Conservation (phyloP, 371 early-diverging fungal species). For the Mortierella polycephala region DNA sequence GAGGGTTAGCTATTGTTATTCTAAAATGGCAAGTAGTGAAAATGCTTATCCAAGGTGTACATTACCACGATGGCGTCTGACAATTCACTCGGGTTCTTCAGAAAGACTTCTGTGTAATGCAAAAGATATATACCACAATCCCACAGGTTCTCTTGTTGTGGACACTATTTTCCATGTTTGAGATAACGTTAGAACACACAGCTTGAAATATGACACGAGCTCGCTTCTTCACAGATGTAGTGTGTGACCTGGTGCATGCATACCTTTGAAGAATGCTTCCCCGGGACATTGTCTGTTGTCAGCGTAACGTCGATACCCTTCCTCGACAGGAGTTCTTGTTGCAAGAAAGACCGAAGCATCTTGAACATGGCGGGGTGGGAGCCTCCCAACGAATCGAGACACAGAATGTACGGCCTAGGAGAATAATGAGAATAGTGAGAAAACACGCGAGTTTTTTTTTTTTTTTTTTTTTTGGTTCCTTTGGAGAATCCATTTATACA, state of each 20-base stretch:
- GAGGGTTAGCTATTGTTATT: not conserved
- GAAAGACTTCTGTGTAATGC: conserved; percentile 63
- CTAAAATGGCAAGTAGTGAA: not conserved
- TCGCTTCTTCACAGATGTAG: not conserved
- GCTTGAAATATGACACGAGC: too few species aligned
- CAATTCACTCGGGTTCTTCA: conserved; percentile 53
- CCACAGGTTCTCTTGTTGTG: conserved; percentile 66
- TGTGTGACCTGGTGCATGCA: conserved; percentile 20
- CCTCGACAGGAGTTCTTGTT: conserved; percentile 44
- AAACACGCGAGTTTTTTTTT: not conserved
- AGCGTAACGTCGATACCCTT: conserved; percentile 32
- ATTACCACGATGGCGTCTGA: conserved; percentile 46
- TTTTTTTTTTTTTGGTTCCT: not conserved
- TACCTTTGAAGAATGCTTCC: conserved; percentile 55
- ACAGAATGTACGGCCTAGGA: conserved; percentile 54
- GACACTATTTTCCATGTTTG: conserved; percentile 30
- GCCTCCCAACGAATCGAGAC: conserved; percentile 67
- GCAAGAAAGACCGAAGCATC: conserved; percentile 56
- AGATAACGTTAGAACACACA: too few species aligned
- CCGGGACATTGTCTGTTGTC: conserved; percentile 32
- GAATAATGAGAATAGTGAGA: not conserved
- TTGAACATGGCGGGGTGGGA: conserved; percentile 56
- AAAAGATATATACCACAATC: conserved; percentile 76
- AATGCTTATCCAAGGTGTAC: not conserved
- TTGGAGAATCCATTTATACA: too few species aligned